Base-by-base conservation (phyloP, 192 early-diverging fungal species). In the Glomus cerebriforme region DNA sequence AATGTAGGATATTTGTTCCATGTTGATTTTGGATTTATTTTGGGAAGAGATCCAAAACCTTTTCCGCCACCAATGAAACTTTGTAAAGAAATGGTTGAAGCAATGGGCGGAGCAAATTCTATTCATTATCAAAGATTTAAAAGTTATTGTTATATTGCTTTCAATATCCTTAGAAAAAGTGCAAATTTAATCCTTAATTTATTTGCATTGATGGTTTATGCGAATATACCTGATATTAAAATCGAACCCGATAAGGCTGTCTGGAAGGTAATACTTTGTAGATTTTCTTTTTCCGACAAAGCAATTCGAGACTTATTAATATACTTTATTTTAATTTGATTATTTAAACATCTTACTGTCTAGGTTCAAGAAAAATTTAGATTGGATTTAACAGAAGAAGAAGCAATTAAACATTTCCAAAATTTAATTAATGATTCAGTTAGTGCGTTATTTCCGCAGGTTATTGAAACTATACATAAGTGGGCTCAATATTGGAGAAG, bases 61-160 rank as follows among this genome's bases (percentile, higher is more conserved):
- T 99, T 99, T 87, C 98, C 98, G 47, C 97, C 98, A 15, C 98
- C 98, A 1, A 99, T 99, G 97, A 99, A 99, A 83, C 90, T 99
- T 43, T 97, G 94, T 81, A 97, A 97, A 80, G 98, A 99, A 88
- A 99, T 99, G 98, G 96, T 99, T 7, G 98, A 99, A 80, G 97
- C 95, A 0, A 98, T 99, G 96, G 98, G 98, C 45, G 97, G 97
- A 32, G 91, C 95, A 35, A 88, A 91, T 49, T 96, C 96, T 26
- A 91, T 87, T 22, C 89, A 92, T 74, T 99, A 96, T 86, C 93
- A 95, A 82, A 90, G 91, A 54, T 99, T 99, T 87, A 92, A 91
- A 83, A 91, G 91, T 27, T 96, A 96, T 83, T 98, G 96, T 81
- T 97, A 95, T 84, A 93, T 95, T 10, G 95, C 98, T 0, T 99